These are phyloP conservation scores for Quercus dentata DNA, from an alignment of 306 rosid genomes.

Conservation along the genomic window DNA sequence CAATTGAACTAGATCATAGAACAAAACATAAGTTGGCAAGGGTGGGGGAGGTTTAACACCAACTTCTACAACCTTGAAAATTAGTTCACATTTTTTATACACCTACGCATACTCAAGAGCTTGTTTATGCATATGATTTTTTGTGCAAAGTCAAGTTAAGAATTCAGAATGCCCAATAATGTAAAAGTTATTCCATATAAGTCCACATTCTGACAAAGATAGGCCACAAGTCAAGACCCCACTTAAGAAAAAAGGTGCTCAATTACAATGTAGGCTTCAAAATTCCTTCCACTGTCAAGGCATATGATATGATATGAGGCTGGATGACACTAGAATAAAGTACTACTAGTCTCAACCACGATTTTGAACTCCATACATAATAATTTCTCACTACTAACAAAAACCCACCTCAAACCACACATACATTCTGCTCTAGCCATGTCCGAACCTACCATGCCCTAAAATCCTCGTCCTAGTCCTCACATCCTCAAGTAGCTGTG, in stretches of 20 bases:
- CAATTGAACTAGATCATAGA: neutral
- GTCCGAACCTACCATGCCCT: too few species aligned
- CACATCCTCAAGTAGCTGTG: too few species aligned
- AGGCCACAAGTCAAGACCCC: neutral
- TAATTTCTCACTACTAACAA: neutral
- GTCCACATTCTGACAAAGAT: neutral
- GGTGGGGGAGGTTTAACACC: neutral
- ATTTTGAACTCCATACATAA: neutral
- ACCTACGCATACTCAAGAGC: neutral
- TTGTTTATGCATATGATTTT: neutral
- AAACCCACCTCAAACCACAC: neutral
- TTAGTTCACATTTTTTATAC: neutral
- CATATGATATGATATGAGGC: neutral
- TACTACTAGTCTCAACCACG: neutral
- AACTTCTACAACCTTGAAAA: neutral
- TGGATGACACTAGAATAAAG: neutral
- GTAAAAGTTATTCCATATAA: neutral
- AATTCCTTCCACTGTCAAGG: conserved; percentile 6
- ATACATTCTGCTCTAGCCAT: too few species aligned
- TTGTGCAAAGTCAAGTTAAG: neutral
- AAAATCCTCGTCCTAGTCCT: too few species aligned
- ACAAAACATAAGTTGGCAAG: neutral
- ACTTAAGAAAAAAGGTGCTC: neutral
- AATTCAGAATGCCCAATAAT: neutral
- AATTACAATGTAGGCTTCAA: neutral